A percentile compares a stretch with the other conserved stretches of the same genome.
phyloP scores from a whole-genome alignment of 2,329 filamentous ascomycete species.

The Gnomoniopsis sp. region DNA sequence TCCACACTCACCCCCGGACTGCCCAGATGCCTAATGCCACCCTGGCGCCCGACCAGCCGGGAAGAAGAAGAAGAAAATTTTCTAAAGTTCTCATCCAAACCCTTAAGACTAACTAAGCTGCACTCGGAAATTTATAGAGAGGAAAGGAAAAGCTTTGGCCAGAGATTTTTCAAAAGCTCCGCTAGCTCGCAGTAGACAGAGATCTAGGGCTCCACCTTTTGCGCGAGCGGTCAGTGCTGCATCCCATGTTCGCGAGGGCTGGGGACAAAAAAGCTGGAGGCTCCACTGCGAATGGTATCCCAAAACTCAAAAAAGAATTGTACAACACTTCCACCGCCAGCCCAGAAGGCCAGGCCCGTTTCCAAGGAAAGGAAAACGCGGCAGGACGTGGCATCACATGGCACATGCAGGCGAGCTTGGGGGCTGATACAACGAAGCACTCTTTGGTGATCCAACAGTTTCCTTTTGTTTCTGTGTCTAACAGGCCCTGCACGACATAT shows the following conservation, averaged over 20 bases:
- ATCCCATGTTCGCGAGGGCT: background rate
- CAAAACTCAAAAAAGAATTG: background rate
- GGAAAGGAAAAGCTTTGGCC: constrained; percentile 4
- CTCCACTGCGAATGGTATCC: background rate
- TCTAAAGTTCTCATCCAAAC: too few species aligned
- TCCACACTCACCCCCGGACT: background rate
- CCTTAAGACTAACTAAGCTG: background rate
- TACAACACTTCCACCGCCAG: background rate
- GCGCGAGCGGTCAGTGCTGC: background rate
- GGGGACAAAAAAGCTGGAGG: background rate
- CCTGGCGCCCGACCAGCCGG: background rate
- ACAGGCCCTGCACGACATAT: background rate
- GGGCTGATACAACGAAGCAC: too few species aligned
- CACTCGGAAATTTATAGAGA: background rate
- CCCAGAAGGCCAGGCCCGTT: background rate
- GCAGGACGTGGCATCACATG: constrained; percentile 6
- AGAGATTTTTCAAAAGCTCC: background rate
- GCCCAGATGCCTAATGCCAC: constrained; percentile 1
- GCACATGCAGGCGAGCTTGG: background rate
- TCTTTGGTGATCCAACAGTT: background rate
- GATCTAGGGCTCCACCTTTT: background rate
- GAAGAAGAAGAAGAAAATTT: background rate
- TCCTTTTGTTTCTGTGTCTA: too few species aligned
- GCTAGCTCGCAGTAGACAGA: background rate
- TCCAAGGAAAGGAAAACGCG: background rate